These are phyloP conservation scores for Isabelozyma rhagii DNA, from an alignment of 805 yeast genomes.

Conservation along the genomic window DNA sequence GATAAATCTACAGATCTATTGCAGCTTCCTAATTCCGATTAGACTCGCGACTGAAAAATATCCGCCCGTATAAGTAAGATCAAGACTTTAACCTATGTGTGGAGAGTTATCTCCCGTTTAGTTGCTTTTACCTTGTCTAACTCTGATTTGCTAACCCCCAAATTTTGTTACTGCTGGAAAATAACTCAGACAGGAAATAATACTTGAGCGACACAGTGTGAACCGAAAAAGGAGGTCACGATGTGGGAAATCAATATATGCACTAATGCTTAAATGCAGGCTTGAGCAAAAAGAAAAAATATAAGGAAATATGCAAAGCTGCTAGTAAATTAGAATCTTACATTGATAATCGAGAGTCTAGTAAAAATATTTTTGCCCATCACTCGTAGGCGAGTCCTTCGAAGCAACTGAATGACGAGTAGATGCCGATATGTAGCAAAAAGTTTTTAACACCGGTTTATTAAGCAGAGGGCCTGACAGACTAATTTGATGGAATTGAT, in stretches of 20 bases:
- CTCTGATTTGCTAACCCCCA: too few relatives aligned
- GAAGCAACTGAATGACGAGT: too few relatives aligned
- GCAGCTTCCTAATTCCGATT: neutral
- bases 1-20: neutral
- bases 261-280: neutral
- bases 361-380: too few relatives aligned
- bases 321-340: neutral
- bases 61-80: neutral
- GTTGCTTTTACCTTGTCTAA: too few relatives aligned
- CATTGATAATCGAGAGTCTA: too few relatives aligned
- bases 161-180: too few relatives aligned
- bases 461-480: too few relatives aligned
- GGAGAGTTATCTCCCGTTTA: neutral
- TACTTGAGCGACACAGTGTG: neutral
- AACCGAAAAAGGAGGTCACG: neutral
- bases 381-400: too few relatives aligned
- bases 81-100: neutral
- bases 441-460: too few relatives aligned
- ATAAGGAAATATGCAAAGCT: neutral
- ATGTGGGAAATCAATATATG: neutral
- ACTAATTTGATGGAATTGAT: too few relatives aligned
- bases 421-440: too few relatives aligned
- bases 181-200: too few relatives aligned
- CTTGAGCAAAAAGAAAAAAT: neutral
- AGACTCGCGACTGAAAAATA: neutral